Base-by-base conservation (phyloP, 352 stramenopile genomes). In the Blastocystis sp. region DNA sequence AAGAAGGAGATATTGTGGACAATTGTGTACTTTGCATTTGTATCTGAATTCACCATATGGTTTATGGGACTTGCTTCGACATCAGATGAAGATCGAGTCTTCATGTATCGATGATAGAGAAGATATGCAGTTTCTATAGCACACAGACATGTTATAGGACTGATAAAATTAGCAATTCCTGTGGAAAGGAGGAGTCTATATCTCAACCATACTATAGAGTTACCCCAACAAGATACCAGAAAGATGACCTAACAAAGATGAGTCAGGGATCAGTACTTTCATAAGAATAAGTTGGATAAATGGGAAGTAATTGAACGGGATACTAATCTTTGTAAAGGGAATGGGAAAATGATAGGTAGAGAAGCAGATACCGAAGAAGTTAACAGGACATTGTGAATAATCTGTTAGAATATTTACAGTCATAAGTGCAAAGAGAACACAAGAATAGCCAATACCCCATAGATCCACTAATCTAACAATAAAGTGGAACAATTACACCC, bases 1-100 rank as follows among this genome's bases (percentile, higher is more conserved):
- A 84, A 54, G 44, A 84, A 84, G 22, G 73, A 84, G 42, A 84
- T 84, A 57, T 84, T 84, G 73, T 84, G 73, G 4, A 84, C 73
- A 57, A 84, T 84, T 3, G 37, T 53, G 51, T 84, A 84, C 51
- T 84, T 84, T 35, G 59, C 33, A 57, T 84, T 84, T 24, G 73
- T 84, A 40, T 84, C 73, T 17, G 73, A 84, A 56, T 84, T 84
- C n/a, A 84, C 27, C 73, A 84, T 84, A 40, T 84, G 73, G 48
- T 57, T 35, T 3, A 84, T 68, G 22, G 68, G 24, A 19, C 19
- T 58, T 3, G 17, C 30, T 22, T 68, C 30, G 22, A 68, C 4
- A 35, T 27, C 51, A 13, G 0, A n/a, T 15, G 42, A 33, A 7
- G 9, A 5, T 27, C 62, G 30, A 22, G 15, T 81, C 42, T 33